These are phyloP conservation scores for Iris pallida DNA, from an alignment of 116 monocot genomes.

Conservation along the genomic window DNA sequence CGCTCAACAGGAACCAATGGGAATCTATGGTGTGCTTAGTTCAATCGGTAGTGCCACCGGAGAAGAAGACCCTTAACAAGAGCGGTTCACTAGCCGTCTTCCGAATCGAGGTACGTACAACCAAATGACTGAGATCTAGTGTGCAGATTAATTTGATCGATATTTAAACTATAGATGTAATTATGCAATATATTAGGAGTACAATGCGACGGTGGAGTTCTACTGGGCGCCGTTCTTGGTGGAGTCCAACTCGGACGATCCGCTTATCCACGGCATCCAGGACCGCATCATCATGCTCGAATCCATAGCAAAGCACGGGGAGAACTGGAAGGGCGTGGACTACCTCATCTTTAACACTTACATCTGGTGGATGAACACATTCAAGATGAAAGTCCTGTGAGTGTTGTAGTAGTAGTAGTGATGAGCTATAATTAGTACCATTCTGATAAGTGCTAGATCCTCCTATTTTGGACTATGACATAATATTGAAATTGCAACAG, in stretches of 20 bases:
- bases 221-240: constrained; percentile 69
- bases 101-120: constrained; percentile 25
- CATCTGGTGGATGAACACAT: constrained; percentile 80
- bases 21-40: constrained; percentile 80
- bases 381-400: constrained; percentile 82
- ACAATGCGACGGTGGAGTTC: constrained; percentile 63
- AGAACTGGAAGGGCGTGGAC: constrained; percentile 58
- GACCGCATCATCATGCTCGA: constrained; percentile 48
- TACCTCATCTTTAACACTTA: constrained; percentile 74
- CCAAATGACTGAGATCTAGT: too few relatives aligned
- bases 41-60: constrained; percentile 52
- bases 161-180: too few relatives aligned
- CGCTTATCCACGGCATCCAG: constrained; percentile 51
- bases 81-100: constrained; percentile 47
- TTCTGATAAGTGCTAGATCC: too few relatives aligned
- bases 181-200: too few relatives aligned
- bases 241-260: constrained; percentile 58
- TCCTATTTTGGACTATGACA: too few relatives aligned
- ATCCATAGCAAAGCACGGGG: constrained; percentile 45
- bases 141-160: neutral
- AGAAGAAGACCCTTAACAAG: constrained; percentile 49
- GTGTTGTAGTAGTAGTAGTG: too few relatives aligned
- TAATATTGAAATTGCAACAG: constrained; percentile 15
- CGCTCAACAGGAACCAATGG: constrained; percentile 77
- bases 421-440: too few relatives aligned